Percentiles rank a stretch among this genome's conserved stretches.
These are phyloP conservation scores for Xylariales sp. DNA, from an alignment of 2,329 filamentous ascomycete species.

Conservation along the genomic window DNA sequence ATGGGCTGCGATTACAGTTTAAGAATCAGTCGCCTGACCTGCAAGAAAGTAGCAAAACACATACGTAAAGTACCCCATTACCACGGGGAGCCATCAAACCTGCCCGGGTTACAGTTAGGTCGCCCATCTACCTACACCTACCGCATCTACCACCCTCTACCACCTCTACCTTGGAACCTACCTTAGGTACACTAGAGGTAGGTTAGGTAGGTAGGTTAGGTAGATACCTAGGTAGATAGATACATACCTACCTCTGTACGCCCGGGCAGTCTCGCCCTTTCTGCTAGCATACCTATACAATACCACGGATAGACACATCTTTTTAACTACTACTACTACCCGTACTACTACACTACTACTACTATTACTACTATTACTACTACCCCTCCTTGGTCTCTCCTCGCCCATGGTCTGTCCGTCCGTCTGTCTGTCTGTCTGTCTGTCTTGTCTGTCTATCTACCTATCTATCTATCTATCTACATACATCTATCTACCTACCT, in stretches of 20 bases:
- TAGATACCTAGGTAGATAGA: too few relatives aligned
- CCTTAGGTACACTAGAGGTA: too few relatives aligned
- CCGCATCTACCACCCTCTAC: too few relatives aligned
- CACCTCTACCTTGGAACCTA: too few relatives aligned
- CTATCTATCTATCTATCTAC: neutral
- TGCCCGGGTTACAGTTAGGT: conserved; percentile 19
- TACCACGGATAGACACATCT: conserved; percentile 1
- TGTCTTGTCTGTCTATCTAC: conserved; percentile 11
- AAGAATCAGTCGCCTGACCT: conserved; percentile 41
- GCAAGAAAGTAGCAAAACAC: conserved; percentile 38
- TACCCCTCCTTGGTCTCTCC: conserved; percentile 35
- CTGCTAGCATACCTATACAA: neutral
- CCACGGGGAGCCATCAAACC: conserved; percentile 15
- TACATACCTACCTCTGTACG: too few relatives aligned
- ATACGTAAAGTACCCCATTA: conserved; percentile 31
- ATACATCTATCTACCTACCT: neutral
- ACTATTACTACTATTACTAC: conserved; percentile 15
- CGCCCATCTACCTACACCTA: conserved; percentile 1
- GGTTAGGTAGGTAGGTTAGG: too few relatives aligned
- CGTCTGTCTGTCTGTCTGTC: conserved; percentile 3
- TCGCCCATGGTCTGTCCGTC: conserved; percentile 24
- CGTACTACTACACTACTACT: conserved; percentile 6
- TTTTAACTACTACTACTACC: too few relatives aligned
- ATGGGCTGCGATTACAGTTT: conserved; percentile 30
- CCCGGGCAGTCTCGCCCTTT: too few relatives aligned